A percentile compares a stretch with the other conserved stretches of the same genome.
Conservation (phyloP, 1,284 basidiomycete species). For the Malassezia japonica region DNA sequence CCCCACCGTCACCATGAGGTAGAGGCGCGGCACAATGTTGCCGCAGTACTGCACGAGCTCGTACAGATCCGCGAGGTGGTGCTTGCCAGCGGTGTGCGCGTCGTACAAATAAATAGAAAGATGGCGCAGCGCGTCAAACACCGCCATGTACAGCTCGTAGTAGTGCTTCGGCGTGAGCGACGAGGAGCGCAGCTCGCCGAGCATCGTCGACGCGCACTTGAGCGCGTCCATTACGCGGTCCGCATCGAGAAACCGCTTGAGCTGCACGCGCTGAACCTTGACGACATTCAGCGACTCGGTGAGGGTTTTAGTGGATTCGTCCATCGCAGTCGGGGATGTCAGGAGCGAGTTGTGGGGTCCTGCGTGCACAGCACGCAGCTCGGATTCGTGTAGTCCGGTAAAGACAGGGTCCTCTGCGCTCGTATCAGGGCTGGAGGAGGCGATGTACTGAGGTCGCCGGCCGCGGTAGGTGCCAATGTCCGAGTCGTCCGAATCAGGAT, state of each 20-base stretch:
- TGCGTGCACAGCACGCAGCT: not conserved
- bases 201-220: slow-evolving; percentile 46
- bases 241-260: slow-evolving; percentile 41
- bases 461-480: slow-evolving; percentile 6
- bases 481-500: not conserved
- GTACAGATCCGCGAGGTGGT: slow-evolving; percentile 47
- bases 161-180: slow-evolving; percentile 44
- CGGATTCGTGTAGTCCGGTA: not conserved
- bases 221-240: slow-evolving; percentile 48
- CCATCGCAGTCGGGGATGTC: slow-evolving; percentile 22
- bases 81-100: slow-evolving; percentile 40
- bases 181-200: slow-evolving; percentile 42
- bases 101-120: slow-evolving; percentile 46
- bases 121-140: slow-evolving; percentile 44
- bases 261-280: slow-evolving; percentile 46
- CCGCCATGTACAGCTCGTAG: slow-evolving; percentile 48
- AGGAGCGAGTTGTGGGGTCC: slow-evolving; percentile 1
- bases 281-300: slow-evolving; percentile 43
- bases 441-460: not conserved
- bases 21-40: slow-evolving; percentile 46
- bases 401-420: not conserved
- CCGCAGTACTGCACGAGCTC: slow-evolving; percentile 48
- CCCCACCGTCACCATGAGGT: slow-evolving; percentile 48
- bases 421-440: not conserved
- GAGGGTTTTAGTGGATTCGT: slow-evolving; percentile 43